Conservation (phyloP, 2,329 filamentous ascomycete species). For the Dothistroma pini region DNA sequence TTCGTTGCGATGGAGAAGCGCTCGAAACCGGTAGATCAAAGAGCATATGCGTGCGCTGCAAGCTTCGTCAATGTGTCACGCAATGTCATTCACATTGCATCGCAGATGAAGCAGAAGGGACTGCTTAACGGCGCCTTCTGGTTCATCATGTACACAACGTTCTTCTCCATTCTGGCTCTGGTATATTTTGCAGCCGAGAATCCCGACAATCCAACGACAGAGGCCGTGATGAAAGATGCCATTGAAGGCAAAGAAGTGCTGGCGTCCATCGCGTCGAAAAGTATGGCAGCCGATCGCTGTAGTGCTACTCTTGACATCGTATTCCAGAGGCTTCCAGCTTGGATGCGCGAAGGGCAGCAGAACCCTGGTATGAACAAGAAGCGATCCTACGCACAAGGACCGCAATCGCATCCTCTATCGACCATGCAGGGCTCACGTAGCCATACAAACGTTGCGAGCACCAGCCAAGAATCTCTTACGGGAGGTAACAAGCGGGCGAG, state of each 20-base stretch:
- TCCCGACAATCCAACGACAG: slow-evolving; percentile 66
- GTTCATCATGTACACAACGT: slow-evolving; percentile 82
- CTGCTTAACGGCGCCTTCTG: slow-evolving; percentile 78
- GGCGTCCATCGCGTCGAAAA: slow-evolving; percentile 72
- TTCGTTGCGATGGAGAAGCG: slow-evolving; percentile 64
- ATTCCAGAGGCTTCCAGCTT: slow-evolving; percentile 74
- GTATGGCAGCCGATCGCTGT: slow-evolving; percentile 84
- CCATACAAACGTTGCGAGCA: slow-evolving; percentile 29
- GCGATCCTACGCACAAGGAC: slow-evolving; percentile 40
- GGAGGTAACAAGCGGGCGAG: slow-evolving; percentile 23
- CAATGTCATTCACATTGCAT: slow-evolving; percentile 75
- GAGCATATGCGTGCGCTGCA: slow-evolving; percentile 71
- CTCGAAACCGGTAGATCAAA: slow-evolving; percentile 60
- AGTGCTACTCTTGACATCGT: slow-evolving; percentile 71
- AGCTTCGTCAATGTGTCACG: slow-evolving; percentile 63
- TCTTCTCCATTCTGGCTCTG: slow-evolving; percentile 74
- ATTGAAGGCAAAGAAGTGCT: slow-evolving; percentile 80
- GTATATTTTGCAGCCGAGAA: slow-evolving; percentile 80
- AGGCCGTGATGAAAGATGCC: slow-evolving; percentile 82
- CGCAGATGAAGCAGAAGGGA: slow-evolving; percentile 70
- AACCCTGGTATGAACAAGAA: slow-evolving; percentile 44
- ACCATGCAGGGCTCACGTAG: slow-evolving; percentile 23
- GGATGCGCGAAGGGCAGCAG: slow-evolving; percentile 45
- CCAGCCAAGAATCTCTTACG: slow-evolving; percentile 5
- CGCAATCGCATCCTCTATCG: slow-evolving; percentile 8